Conservation (phyloP, 2,329 filamentous ascomycete genomes). For the Leptographium flavum region DNA sequence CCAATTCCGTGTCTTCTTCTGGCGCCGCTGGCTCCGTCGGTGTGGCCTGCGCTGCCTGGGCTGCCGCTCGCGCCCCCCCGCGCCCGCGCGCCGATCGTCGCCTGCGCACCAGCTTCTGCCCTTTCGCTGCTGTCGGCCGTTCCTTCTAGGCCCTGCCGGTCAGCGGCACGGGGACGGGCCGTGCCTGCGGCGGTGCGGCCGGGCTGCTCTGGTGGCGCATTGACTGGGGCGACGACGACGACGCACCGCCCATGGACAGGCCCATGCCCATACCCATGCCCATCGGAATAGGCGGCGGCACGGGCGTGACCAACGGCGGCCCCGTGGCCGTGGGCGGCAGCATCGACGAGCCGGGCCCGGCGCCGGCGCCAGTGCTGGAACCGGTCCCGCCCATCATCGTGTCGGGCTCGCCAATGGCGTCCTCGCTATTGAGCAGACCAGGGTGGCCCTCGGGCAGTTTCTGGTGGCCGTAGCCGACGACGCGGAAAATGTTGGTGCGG, state of each 20-base stretch:
- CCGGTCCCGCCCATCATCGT: too few relatives aligned
- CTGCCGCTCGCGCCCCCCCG: too few relatives aligned
- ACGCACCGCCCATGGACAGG: neutral
- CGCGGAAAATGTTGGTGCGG: slow-evolving; percentile 50
- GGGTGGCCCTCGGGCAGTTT: slow-evolving; percentile 35
- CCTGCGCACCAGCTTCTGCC: too few relatives aligned
- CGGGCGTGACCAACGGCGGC: slow-evolving; percentile 2
- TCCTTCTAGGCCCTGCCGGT: too few relatives aligned
- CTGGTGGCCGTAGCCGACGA: slow-evolving; percentile 41
- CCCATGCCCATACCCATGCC: neutral
- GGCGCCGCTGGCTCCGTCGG: too few relatives aligned
- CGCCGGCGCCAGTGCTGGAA: too few relatives aligned
- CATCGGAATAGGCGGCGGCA: slow-evolving; percentile 2
- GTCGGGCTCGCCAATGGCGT: slow-evolving; percentile 45
- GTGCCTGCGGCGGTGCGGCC: neutral
- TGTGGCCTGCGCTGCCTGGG: too few relatives aligned
- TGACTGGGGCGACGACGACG: neutral
- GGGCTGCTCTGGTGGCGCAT: neutral
- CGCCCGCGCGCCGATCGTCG: too few relatives aligned
- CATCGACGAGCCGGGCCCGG: slow-evolving; percentile 1
- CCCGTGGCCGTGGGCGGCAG: slow-evolving; percentile 7
- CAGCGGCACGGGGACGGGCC: too few relatives aligned
- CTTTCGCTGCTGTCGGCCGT: too few relatives aligned
- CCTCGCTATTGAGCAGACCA: slow-evolving; percentile 32
- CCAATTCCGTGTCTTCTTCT: too few relatives aligned